Evolutionary conservation across 805 yeast species (phyloP).

Genomic region (Metschnikowia baotianmanensis): DNA sequence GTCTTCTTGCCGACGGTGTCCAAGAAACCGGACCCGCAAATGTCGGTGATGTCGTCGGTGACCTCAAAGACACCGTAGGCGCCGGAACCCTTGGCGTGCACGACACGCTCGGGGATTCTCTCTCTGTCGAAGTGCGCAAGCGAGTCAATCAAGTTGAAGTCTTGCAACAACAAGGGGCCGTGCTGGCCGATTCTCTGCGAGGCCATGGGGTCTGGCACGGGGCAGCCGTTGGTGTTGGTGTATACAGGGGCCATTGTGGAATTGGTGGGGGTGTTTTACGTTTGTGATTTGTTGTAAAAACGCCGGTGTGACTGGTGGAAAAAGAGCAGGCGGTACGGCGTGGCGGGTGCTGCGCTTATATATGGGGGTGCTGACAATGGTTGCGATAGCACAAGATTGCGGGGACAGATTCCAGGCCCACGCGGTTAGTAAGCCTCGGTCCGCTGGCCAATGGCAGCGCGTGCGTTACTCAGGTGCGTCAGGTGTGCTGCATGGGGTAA

Average conservation of each 20-base stretch:
- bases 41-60: constrained; percentile 52
- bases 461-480: constrained; percentile 5
- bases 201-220: constrained; percentile 73
- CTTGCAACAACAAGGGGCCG: constrained; percentile 82
- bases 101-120: constrained; percentile 89
- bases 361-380: not conserved
- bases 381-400: constrained; percentile 3
- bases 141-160: constrained; percentile 74
- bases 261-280: no score
- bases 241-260: constrained; percentile 51
- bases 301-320: no score
- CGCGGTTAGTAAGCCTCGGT: constrained; percentile 11
- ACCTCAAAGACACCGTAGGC: constrained; percentile 86
- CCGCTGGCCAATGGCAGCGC: constrained; percentile 7
- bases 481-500: not conserved
- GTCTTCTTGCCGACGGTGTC: constrained; percentile 32
- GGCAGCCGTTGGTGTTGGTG: constrained; percentile 74
- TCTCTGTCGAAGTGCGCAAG: constrained; percentile 88
- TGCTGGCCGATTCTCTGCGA: constrained; percentile 71
- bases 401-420: constrained; percentile 15
- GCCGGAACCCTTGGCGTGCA: constrained; percentile 92
- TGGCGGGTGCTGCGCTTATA: not conserved
- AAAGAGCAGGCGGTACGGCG: not conserved
- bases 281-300: not conserved
- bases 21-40: constrained; percentile 26